phyloP scores from a whole-genome alignment of 2,329 filamentous ascomycete genomes.

The Hymenoscyphus scutula region DNA sequence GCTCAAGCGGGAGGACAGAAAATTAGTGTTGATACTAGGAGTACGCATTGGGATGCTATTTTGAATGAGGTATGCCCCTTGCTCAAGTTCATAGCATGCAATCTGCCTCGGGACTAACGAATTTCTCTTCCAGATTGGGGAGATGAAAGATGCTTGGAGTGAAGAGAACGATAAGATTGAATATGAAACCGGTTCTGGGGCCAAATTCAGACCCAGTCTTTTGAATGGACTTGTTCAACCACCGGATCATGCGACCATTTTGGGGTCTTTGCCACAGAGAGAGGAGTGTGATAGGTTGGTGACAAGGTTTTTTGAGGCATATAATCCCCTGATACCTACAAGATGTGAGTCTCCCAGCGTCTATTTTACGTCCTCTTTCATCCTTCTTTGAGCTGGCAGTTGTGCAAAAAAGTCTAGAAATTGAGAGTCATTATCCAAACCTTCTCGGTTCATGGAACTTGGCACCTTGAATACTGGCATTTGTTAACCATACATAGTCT shows the following conservation, averaged over 20 bases:
- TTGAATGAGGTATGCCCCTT: slow-evolving; percentile 56
- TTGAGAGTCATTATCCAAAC: too few relatives aligned
- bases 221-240: slow-evolving; percentile 37
- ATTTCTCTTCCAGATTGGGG: slow-evolving; percentile 24
- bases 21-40: slow-evolving; percentile 75
- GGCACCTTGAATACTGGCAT: slow-evolving; percentile 46
- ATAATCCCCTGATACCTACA: slow-evolving; percentile 57
- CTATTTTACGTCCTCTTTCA: too few relatives aligned
- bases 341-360: slow-evolving; percentile 39
- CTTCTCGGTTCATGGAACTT: too few relatives aligned
- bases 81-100: too few relatives aligned
- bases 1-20: slow-evolving; percentile 75
- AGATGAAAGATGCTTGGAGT: slow-evolving; percentile 60
- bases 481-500: slow-evolving; percentile 47
- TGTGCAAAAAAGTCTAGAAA: too few relatives aligned
- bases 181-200: slow-evolving; percentile 26
- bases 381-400: too few relatives aligned
- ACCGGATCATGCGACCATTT: slow-evolving; percentile 64
- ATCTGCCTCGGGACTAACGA: too few relatives aligned
- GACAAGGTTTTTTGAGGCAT: slow-evolving; percentile 81
- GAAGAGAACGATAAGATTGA: slow-evolving; percentile 76
- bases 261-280: slow-evolving; percentile 75
- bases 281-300: slow-evolving; percentile 76
- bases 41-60: slow-evolving; percentile 77
- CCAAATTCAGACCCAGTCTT: slow-evolving; percentile 25